phyloP scores from a whole-genome alignment of 768 basidiomycete genomes.

The Lactarius trivialis region DNA sequence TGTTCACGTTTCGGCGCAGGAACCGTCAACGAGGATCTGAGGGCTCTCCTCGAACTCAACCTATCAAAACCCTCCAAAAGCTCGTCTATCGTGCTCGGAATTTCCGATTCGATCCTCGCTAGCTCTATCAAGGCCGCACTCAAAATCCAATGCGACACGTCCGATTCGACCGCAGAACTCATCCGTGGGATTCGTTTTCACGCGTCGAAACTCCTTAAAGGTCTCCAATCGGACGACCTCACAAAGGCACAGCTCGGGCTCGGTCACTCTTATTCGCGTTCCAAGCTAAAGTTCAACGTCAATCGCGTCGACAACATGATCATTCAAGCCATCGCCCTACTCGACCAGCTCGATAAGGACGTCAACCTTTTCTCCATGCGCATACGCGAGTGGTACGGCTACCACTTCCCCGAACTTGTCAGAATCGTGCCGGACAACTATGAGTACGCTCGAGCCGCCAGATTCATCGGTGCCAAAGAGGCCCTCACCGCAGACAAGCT shows the following conservation, averaged over 20 bases:
- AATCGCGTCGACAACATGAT: slow-evolving; percentile 99
- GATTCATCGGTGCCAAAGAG: slow-evolving; percentile 89
- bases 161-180: slow-evolving; percentile 74
- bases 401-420: slow-evolving; percentile 97
- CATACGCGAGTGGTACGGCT: slow-evolving; percentile 97
- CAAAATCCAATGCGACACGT: slow-evolving; percentile 70
- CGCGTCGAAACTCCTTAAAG: slow-evolving; percentile 83
- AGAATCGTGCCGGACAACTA: slow-evolving; percentile 90
- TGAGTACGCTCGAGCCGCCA: slow-evolving; percentile 80
- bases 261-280: slow-evolving; percentile 95
- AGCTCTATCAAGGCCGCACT: slow-evolving; percentile 70
- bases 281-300: slow-evolving; percentile 97
- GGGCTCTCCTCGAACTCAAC: slow-evolving; percentile 81
- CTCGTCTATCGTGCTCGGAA: slow-evolving; percentile 64
- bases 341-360: slow-evolving; percentile 99
- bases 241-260: slow-evolving; percentile 92
- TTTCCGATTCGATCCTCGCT: slow-evolving; percentile 70
- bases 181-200: slow-evolving; percentile 91
- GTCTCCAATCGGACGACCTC: slow-evolving; percentile 82
- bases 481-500: slow-evolving; percentile 71
- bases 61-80: slow-evolving; percentile 71
- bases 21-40: slow-evolving; percentile 76
- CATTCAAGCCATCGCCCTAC: slow-evolving; percentile 96
- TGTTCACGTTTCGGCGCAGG: slow-evolving; percentile 40
- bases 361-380: slow-evolving; percentile 99